Evolutionary conservation across 2,329 filamentous ascomycete species (phyloP).

Genomic region (Cytospora leucostoma): DNA sequence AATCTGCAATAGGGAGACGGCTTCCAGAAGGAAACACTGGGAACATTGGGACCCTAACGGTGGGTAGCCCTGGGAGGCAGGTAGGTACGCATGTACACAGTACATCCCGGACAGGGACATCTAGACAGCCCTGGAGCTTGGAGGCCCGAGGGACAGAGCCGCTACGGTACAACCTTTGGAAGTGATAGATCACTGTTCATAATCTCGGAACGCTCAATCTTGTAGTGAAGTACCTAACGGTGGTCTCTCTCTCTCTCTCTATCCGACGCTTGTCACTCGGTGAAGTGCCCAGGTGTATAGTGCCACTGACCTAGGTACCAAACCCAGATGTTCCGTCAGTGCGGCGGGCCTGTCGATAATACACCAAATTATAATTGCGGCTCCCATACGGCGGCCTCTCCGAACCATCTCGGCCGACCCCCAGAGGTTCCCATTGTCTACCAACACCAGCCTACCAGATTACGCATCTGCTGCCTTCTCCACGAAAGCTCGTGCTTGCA

Average conservation of each 20-base stretch:
- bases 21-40: conserved; percentile 1
- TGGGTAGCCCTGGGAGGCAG: neutral
- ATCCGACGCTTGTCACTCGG: too few relatives aligned
- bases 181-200: too few relatives aligned
- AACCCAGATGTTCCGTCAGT: neutral
- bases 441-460: neutral
- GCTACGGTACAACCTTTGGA: too few relatives aligned
- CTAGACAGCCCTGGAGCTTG: too few relatives aligned
- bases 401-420: conserved; percentile 1
- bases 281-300: too few relatives aligned
- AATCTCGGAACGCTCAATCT: too few relatives aligned
- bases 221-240: too few relatives aligned
- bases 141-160: too few relatives aligned
- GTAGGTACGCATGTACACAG: neutral
- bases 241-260: too few relatives aligned
- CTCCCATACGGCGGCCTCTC: neutral
- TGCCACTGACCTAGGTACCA: too few relatives aligned
- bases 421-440: too few relatives aligned
- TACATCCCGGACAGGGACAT: too few relatives aligned
- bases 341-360: neutral
- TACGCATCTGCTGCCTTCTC: neutral
- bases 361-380: neutral
- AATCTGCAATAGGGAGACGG: neutral
- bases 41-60: neutral
- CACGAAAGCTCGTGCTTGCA: neutral